These are phyloP conservation scores for Arachis monticola DNA, from an alignment of 331 rosid genomes.

Conservation along the genomic window DNA sequence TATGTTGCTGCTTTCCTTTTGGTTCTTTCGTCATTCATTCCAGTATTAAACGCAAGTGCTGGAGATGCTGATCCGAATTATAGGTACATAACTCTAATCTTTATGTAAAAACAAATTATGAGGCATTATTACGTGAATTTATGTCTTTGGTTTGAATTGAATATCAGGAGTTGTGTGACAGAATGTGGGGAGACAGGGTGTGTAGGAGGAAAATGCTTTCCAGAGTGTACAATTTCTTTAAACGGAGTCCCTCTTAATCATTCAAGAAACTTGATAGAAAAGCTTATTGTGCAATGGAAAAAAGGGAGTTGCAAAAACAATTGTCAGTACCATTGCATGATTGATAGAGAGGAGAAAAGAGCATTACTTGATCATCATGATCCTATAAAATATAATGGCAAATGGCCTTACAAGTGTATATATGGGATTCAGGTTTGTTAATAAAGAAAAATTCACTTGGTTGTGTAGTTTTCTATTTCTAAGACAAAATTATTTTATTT, in stretches of 20 bases:
- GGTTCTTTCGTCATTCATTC: slow-evolving; percentile 50
- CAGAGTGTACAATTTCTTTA: slow-evolving; percentile 58
- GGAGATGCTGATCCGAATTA: slow-evolving; percentile 73
- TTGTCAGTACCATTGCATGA: slow-evolving; percentile 76
- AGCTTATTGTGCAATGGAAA: slow-evolving; percentile 68
- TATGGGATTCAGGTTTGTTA: slow-evolving; percentile 77
- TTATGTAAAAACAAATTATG: not conserved
- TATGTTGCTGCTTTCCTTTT: slow-evolving; percentile 50
- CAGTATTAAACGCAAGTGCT: slow-evolving; percentile 66
- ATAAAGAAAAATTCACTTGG: not conserved
- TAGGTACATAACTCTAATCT: slow-evolving; percentile 49
- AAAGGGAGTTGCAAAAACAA: slow-evolving; percentile 69
- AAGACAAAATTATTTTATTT: too few relatives aligned
- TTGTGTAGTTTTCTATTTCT: too few relatives aligned
- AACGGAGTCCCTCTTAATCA: slow-evolving; percentile 41
- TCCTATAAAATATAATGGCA: slow-evolving; percentile 86
- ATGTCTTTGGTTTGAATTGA: slow-evolving; percentile 12
- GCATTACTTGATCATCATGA: slow-evolving; percentile 41
- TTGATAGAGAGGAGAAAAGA: slow-evolving; percentile 69
- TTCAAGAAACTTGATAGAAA: slow-evolving; percentile 69
- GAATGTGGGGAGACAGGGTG: slow-evolving; percentile 77
- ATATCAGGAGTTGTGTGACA: slow-evolving; percentile 60
- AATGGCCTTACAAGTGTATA: slow-evolving; percentile 76
- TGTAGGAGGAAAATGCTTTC: slow-evolving; percentile 60
- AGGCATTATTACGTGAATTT: not conserved